Evolutionary conservation across 2,329 filamentous ascomycete genomes (phyloP).

Genomic region (Geoglossum cookeanum): DNA sequence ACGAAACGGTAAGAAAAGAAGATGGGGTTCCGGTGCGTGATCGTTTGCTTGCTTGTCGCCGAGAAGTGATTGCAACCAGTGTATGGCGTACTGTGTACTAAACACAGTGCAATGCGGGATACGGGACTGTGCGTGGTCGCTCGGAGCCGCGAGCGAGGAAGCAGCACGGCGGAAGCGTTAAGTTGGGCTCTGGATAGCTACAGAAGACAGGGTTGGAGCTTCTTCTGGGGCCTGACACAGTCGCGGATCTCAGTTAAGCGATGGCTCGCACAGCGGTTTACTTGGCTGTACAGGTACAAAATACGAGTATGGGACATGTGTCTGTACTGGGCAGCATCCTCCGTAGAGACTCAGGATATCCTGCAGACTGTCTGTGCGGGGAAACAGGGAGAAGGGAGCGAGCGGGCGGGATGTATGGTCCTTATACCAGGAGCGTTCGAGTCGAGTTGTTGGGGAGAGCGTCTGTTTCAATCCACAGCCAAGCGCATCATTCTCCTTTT

Average conservation of each 20-base stretch:
- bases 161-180: not conserved
- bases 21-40: not conserved
- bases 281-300: too few relatives aligned
- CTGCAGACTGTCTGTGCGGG: not conserved
- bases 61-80: not conserved
- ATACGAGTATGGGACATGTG: too few relatives aligned
- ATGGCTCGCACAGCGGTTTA: not conserved
- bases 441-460: not conserved
- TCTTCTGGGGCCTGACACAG: not conserved
- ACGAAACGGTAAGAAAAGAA: not conserved
- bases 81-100: not conserved
- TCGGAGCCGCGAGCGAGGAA: slow-evolving; percentile 1
- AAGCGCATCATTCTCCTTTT: not conserved
- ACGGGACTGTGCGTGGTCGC: not conserved
- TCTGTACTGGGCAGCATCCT: not conserved
- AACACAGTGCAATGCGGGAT: not conserved
- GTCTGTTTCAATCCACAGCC: not conserved
- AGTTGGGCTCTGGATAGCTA: not conserved
- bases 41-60: not conserved
- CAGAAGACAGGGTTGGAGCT: not conserved
- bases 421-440: too few relatives aligned
- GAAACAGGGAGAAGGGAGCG: not conserved
- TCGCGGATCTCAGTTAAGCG: slow-evolving; percentile 2
- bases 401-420: too few relatives aligned
- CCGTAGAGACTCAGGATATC: not conserved